These are phyloP conservation scores for Exobasidium cylindrosporum DNA, from an alignment of 1,284 basidiomycete genomes.

Conservation along the genomic window DNA sequence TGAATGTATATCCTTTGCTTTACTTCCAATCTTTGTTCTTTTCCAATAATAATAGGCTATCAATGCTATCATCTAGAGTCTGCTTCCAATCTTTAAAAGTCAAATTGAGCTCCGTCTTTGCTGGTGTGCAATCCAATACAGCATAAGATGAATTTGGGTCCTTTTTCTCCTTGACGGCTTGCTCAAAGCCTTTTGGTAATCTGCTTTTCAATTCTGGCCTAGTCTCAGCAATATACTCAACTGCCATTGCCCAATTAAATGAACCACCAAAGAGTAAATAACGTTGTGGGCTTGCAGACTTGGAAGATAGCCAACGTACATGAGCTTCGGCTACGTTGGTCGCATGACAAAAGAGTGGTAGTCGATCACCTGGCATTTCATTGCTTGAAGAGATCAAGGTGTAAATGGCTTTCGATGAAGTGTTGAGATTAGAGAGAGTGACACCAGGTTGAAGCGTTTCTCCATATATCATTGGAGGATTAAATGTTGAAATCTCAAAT, in stretches of 20 bases:
- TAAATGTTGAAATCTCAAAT: conserved; percentile 34
- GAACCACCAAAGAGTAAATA: conserved; percentile 39
- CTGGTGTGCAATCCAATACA: conserved; percentile 32
- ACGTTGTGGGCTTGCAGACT: conserved; percentile 30
- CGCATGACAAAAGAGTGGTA: conserved; percentile 54
- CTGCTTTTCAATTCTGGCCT: conserved; percentile 30
- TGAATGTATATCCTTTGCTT: neutral
- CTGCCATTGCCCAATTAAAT: conserved; percentile 40
- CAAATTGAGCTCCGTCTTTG: conserved; percentile 26
- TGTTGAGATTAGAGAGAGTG: conserved; percentile 38
- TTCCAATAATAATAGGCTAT: conserved; percentile 37
- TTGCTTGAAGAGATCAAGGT: conserved; percentile 33
- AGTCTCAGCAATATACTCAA: conserved; percentile 28
- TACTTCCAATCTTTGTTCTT: conserved; percentile 30
- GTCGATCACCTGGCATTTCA: conserved; percentile 45
- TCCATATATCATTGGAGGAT: conserved; percentile 49
- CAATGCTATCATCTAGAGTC: conserved; percentile 39
- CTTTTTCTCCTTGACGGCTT: conserved; percentile 17
- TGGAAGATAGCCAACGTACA: conserved; percentile 24
- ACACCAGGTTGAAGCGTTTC: conserved; percentile 35
- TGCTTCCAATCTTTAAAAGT: conserved; percentile 38
- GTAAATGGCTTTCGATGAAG: conserved; percentile 42
- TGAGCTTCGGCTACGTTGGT: conserved; percentile 49
- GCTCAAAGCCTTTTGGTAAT: conserved; percentile 44
- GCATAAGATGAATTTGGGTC: conserved; percentile 16